Percentiles rank a stretch among this genome's conserved stretches.
Conservation (phyloP, 2,329 filamentous ascomycete genomes). For the Elsinoe ampelina region DNA sequence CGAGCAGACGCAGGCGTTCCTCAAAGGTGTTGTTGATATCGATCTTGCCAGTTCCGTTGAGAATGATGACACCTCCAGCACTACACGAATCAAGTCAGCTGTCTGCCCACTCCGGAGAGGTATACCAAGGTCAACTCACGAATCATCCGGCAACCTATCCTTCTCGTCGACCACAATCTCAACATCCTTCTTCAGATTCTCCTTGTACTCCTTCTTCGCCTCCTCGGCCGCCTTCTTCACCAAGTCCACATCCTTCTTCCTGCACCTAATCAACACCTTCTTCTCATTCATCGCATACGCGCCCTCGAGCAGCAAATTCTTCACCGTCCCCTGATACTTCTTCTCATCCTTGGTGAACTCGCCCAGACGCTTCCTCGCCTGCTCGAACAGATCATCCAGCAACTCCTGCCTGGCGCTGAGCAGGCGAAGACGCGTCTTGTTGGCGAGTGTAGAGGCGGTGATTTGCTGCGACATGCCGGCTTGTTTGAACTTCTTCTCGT, state of each 20-base stretch:
- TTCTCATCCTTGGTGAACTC: slow-evolving; percentile 57
- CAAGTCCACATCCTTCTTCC: slow-evolving; percentile 67
- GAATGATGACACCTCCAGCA: slow-evolving; percentile 69
- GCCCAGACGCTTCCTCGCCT: slow-evolving; percentile 62
- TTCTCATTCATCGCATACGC: slow-evolving; percentile 79
- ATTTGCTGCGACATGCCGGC: slow-evolving; percentile 98
- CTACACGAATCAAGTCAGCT: slow-evolving; percentile 43
- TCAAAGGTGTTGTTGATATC: slow-evolving; percentile 98
- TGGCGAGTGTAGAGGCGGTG: slow-evolving; percentile 88
- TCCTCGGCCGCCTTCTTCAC: slow-evolving; percentile 70
- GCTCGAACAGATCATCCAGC: slow-evolving; percentile 80
- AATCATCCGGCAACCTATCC: slow-evolving; percentile 68
- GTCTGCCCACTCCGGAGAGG: not conserved
- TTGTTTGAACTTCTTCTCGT: slow-evolving; percentile 99
- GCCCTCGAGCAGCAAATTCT: slow-evolving; percentile 78
- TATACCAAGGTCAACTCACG: slow-evolving; percentile 49
- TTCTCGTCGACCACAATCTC: slow-evolving; percentile 66
- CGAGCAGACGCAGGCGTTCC: slow-evolving; percentile 74
- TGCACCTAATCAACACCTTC: slow-evolving; percentile 62
- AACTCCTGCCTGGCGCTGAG: slow-evolving; percentile 81
- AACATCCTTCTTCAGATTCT: slow-evolving; percentile 57
- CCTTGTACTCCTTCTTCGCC: slow-evolving; percentile 76
- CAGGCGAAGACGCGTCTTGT: slow-evolving; percentile 88
- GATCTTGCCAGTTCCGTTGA: slow-evolving; percentile 83
- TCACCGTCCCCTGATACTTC: slow-evolving; percentile 68